These are phyloP conservation scores for Lepidium didymum DNA, from an alignment of 345 rosid species.

Conservation along the genomic window DNA sequence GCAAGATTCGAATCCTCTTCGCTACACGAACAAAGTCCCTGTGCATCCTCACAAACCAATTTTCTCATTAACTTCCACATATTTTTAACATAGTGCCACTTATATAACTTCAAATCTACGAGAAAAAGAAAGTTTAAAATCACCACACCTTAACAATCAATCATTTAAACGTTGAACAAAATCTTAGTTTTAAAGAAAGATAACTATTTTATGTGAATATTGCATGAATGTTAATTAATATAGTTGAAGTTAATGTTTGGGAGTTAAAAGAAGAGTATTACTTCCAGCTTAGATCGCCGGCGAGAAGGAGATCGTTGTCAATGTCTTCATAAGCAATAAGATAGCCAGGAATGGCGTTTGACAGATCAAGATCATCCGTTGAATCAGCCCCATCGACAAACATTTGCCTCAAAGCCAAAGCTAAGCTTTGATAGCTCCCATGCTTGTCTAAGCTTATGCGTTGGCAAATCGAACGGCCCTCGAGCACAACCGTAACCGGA, in stretches of 20 bases:
- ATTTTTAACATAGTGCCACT: no score
- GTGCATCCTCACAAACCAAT: conserved; percentile 3
- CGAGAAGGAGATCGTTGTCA: conserved; percentile 91
- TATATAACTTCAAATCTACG: no score
- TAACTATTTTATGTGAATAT: background rate
- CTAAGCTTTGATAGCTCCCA: conserved; percentile 71
- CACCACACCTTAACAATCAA: background rate
- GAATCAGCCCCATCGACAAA: conserved; percentile 48
- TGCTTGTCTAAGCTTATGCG: conserved; percentile 74
- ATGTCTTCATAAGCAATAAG: conserved; percentile 82
- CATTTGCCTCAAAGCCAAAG: conserved; percentile 75
- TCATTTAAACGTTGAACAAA: background rate
- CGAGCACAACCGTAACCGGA: conserved; percentile 74
- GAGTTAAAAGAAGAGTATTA: conserved; percentile 24
- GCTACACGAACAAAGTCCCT: conserved; percentile 95
- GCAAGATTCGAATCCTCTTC: conserved; percentile 80
- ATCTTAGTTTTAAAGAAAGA: background rate
- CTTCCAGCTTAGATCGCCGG: conserved; percentile 93
- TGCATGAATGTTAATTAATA: background rate
- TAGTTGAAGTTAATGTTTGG: background rate
- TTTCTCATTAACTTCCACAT: background rate
- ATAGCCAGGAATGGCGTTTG: conserved; percentile 81
- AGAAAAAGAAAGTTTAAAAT: no score
- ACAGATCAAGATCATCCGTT: conserved; percentile 43
- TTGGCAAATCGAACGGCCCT: conserved; percentile 90